Percentiles rank a stretch among this genome's conserved stretches.
Conservation (phyloP, 208 protist species). For the Kentomonas sorsogonicus region DNA sequence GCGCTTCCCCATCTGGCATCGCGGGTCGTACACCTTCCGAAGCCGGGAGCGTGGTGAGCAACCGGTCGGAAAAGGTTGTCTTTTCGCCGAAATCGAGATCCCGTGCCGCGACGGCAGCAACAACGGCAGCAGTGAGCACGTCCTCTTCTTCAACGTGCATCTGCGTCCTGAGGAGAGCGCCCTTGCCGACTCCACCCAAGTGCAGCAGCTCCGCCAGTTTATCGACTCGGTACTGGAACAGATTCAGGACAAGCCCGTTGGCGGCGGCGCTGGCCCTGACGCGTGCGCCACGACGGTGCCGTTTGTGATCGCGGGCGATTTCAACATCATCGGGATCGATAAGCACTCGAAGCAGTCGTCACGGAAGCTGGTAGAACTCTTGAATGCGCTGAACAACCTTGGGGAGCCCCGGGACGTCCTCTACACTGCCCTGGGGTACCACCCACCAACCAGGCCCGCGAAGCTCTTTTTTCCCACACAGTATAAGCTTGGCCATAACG, state of each 20-base stretch:
- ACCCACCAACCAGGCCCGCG: constrained; percentile 66
- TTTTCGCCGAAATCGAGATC: constrained; percentile 80
- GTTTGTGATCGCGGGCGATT: constrained; percentile 79
- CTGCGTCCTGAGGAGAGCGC: constrained; percentile 59
- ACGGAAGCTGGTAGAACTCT: constrained; percentile 47
- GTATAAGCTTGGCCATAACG: constrained; percentile 62
- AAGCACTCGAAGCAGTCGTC: constrained; percentile 31
- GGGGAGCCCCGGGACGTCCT: constrained; percentile 60
- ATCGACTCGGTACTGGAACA: constrained; percentile 60
- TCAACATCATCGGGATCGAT: constrained; percentile 81
- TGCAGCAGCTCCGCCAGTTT: constrained; percentile 68
- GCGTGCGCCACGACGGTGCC: constrained; percentile 33
- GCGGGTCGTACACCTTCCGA: constrained; percentile 82
- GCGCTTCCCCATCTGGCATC: constrained; percentile 69
- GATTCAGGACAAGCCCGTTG: constrained; percentile 23
- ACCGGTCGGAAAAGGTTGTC: constrained; percentile 57
- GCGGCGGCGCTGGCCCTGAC: not conserved
- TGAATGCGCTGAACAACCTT: constrained; percentile 57
- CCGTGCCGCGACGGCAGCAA: constrained; percentile 19
- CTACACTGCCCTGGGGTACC: constrained; percentile 37
- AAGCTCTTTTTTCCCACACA: constrained; percentile 80
- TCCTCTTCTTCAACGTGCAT: constrained; percentile 83
- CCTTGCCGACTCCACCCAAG: constrained; percentile 50
- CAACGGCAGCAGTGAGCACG: constrained; percentile 18
- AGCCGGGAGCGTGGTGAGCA: constrained; percentile 31